A percentile compares a stretch with the other conserved stretches of the same genome.
These are phyloP conservation scores for Phoenix dactylifera DNA, from an alignment of 176 grass and related monocot species.

Conservation along the genomic window DNA sequence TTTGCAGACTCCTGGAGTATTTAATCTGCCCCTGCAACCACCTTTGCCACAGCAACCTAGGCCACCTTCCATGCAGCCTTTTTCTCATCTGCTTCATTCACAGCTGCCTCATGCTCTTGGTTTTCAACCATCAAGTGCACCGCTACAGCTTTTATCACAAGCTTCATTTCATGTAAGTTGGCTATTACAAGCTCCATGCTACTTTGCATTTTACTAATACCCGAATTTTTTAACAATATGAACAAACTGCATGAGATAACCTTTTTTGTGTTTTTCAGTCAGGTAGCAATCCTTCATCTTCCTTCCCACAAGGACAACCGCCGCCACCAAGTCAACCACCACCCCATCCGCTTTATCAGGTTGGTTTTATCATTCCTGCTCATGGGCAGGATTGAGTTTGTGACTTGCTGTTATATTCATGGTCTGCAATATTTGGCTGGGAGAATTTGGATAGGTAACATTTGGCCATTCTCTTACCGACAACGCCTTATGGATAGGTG, in stretches of 20 bases:
- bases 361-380: neutral
- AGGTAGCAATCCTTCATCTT: conserved; percentile 50
- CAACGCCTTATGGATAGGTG: no score
- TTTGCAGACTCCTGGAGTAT: conserved; percentile 62
- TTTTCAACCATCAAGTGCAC: conserved; percentile 35
- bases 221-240: no score
- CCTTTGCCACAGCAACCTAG: conserved; percentile 65
- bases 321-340: conserved; percentile 58
- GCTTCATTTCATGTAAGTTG: conserved; percentile 48
- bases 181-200: no score
- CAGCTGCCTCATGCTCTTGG: conserved; percentile 45
- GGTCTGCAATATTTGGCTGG: no score
- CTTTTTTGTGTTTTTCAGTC: conserved; percentile 27
- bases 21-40: conserved; percentile 72
- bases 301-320: conserved; percentile 57
- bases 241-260: no score
- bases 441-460: no score
- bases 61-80: conserved; percentile 55
- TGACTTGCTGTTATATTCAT: no score
- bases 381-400: no score
- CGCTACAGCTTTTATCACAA: conserved; percentile 55
- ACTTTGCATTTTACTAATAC: no score
- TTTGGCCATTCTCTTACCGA: no score
- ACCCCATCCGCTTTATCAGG: conserved; percentile 77
- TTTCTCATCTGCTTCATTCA: conserved; percentile 42